Evolutionary conservation across 805 yeast species (phyloP).

Genomic region (Candida sanyiensis): DNA sequence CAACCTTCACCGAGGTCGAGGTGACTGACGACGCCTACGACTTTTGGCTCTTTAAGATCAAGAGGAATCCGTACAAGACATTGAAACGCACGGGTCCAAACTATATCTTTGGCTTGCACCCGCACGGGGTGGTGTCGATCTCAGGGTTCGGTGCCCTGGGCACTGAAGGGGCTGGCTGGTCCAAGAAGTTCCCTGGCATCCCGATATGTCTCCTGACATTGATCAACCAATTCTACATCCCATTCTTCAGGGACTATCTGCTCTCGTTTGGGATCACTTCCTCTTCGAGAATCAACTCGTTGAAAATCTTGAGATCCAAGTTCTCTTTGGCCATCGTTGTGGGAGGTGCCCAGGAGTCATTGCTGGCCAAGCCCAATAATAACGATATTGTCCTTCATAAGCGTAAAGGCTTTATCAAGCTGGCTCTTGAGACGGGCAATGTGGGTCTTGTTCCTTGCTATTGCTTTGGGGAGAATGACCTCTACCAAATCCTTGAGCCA

Average conservation of each 20-base stretch:
- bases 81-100: constrained; percentile 53
- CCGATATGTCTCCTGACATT: constrained; percentile 72
- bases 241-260: constrained; percentile 82
- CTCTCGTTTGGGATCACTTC: constrained; percentile 78
- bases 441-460: constrained; percentile 79
- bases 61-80: constrained; percentile 24
- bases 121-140: constrained; percentile 92
- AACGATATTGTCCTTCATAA: constrained; percentile 67
- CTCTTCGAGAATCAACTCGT: constrained; percentile 70
- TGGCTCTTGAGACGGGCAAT: constrained; percentile 78
- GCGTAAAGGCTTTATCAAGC: constrained; percentile 82
- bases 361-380: constrained; percentile 54
- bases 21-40: constrained; percentile 18
- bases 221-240: constrained; percentile 75
- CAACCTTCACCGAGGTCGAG: constrained; percentile 51
- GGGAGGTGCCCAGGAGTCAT: constrained; percentile 93
- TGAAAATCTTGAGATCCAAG: constrained; percentile 53
- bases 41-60: constrained; percentile 15
- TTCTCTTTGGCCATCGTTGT: constrained; percentile 84
- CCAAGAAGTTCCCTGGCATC: constrained; percentile 75
- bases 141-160: constrained; percentile 84
- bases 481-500: constrained; percentile 47
- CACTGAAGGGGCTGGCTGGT: constrained; percentile 74
- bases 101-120: constrained; percentile 90
- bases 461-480: constrained; percentile 83